Conservation (phyloP, 2,329 filamentous ascomycete genomes). For the Penicillium brasilianum region DNA sequence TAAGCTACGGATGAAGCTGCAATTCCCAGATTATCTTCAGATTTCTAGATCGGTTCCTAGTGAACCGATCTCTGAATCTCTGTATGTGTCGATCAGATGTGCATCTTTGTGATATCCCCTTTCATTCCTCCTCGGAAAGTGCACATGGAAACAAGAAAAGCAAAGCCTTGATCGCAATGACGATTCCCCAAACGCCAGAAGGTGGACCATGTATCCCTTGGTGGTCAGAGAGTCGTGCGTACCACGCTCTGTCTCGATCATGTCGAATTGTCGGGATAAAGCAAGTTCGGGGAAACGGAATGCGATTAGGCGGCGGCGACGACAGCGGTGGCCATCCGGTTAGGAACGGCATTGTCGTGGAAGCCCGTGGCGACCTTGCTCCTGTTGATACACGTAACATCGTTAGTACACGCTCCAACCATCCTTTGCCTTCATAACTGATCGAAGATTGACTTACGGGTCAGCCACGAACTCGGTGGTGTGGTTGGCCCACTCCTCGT, state of each 20-base stretch:
- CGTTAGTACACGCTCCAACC: neutral
- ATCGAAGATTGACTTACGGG: slow-evolving; percentile 14
- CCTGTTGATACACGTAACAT: neutral
- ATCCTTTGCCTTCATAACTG: neutral
- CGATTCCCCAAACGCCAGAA: neutral
- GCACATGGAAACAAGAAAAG: neutral
- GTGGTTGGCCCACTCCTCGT: slow-evolving; percentile 14
- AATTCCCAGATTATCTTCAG: neutral
- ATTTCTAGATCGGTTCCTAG: neutral
- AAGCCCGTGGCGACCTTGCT: slow-evolving; percentile 8
- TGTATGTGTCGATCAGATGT: neutral
- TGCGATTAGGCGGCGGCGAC: slow-evolving; percentile 1
- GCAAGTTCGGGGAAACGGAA: neutral
- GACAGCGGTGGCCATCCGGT: neutral
- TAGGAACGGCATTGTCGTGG: slow-evolving; percentile 9
- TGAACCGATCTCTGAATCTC: neutral
- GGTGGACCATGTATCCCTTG: neutral
- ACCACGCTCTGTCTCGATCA: neutral
- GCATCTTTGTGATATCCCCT: neutral
- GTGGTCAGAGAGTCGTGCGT: neutral
- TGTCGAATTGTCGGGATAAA: neutral
- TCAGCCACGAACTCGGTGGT: slow-evolving; percentile 18
- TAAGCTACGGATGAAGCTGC: neutral
- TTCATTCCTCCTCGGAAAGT: neutral
- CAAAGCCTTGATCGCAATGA: neutral